These are phyloP conservation scores for Pythium rhizo-oryzae DNA, from an alignment of 352 stramenopile genomes.

Conservation along the genomic window DNA sequence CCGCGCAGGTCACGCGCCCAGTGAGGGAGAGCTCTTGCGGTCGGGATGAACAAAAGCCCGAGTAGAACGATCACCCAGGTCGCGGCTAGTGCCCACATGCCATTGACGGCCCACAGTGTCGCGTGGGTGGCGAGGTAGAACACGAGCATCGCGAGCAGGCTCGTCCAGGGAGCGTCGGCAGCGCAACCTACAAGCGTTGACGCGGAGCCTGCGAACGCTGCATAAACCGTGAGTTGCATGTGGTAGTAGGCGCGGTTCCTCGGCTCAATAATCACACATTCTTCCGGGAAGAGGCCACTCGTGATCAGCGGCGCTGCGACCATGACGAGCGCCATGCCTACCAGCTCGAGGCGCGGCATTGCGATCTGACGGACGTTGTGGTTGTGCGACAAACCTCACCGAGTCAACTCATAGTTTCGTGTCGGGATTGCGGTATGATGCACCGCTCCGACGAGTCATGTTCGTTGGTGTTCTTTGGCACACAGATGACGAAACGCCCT, in stretches of 20 bases:
- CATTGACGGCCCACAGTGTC: slow-evolving; percentile 11
- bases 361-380: too few relatives aligned
- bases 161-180: neutral
- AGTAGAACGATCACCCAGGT: slow-evolving; percentile 6
- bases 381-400: too few relatives aligned
- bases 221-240: slow-evolving; percentile 19
- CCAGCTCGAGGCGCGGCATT: neutral
- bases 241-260: slow-evolving; percentile 14
- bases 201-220: slow-evolving; percentile 8
- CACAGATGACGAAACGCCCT: too few relatives aligned
- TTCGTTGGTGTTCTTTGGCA: slow-evolving; percentile 1
- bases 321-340: slow-evolving; percentile 1
- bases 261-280: slow-evolving; percentile 10
- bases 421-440: too few relatives aligned
- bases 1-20: neutral
- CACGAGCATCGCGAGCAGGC: slow-evolving; percentile 5
- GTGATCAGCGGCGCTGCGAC: slow-evolving; percentile 8
- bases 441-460: too few relatives aligned
- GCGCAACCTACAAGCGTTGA: slow-evolving; percentile 1
- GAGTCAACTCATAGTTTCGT: too few relatives aligned
- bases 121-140: slow-evolving; percentile 14
- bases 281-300: neutral
- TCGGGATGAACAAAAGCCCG: neutral
- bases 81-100: slow-evolving; percentile 4
- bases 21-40: neutral